Base-by-base conservation (phyloP, 495 filamentous ascomycete species). In the Penicillium atrosanguineum region DNA sequence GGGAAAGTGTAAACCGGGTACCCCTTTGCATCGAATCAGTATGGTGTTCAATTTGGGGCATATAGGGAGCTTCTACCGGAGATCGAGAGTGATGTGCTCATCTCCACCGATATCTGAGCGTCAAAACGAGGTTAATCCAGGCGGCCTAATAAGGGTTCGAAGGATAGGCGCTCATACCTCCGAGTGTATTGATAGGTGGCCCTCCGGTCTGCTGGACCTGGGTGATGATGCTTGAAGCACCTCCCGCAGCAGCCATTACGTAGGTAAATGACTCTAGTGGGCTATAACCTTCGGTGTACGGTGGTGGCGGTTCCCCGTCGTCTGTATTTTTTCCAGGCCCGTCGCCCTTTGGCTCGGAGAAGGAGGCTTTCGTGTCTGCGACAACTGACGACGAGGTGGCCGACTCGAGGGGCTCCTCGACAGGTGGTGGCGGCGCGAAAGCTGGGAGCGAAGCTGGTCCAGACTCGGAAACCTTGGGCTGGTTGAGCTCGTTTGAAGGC, bases 191-290 rank as follows among this genome's bases (percentile, higher is more conserved):
- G 50, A 96, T 86, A 14, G 90, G 87, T 58, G 90, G 89, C 20
- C 81, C 80, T 52, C 88, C 93, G 57, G 87, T 86, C 70, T 97
- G 94, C 63, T 94, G 90, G 49, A 98, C 94, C 76, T 98, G 94
- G 71, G 94, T 98, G 72, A 98, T 92, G 67, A 98, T 95, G 83
- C 93, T 97, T 74, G 93, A 86, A 59, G 91, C 89, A 72, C 91
- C 94, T 79, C 91, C 92, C 71, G 92, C 91, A 66, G 91, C 87
- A 72, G 92, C 91, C 95, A 97, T 97, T 61, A 95, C 85, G 84
- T 96, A 98, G 62, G 89, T 87, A 65, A 98, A 98, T 42, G 88
- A 91, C 43, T 87, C 83, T 69, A 98, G 84, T 46, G 95, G 95
- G 72, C 90, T 96, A 51, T 80, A 86, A 57, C 91, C 90, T 83